These are phyloP conservation scores for Wickerhamiella domercqiae DNA, from an alignment of 805 yeast species.

Conservation along the genomic window DNA sequence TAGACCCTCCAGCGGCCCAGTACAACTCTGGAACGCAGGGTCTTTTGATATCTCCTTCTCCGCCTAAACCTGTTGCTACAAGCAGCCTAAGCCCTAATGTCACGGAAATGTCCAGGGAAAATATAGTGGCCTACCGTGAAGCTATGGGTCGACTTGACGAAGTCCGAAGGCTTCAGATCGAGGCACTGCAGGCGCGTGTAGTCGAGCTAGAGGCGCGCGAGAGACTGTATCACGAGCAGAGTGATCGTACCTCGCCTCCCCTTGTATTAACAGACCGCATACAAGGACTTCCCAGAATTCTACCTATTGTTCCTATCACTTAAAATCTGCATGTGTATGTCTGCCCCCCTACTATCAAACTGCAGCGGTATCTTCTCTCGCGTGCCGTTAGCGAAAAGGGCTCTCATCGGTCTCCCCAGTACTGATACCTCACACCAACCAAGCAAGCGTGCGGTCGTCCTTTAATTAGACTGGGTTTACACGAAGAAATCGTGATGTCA, in stretches of 20 bases:
- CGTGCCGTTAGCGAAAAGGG: conserved; percentile 22
- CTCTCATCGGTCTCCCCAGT: conserved; percentile 8
- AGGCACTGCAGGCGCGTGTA: conserved; percentile 3
- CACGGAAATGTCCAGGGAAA: neutral
- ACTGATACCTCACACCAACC: conserved; percentile 6
- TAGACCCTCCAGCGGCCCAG: too few species aligned
- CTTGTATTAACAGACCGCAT: neutral
- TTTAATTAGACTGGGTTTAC: too few species aligned
- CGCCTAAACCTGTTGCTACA: neutral
- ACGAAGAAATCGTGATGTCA: too few species aligned
- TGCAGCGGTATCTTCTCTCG: conserved; percentile 16
- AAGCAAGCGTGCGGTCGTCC: too few species aligned
- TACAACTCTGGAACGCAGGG: too few species aligned
- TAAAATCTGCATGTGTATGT: conserved; percentile 7
- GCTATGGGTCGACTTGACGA: conserved; percentile 10
- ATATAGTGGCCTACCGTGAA: conserved; percentile 5
- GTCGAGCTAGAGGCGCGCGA: conserved; percentile 5
- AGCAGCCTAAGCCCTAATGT: neutral
- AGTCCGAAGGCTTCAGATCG: conserved; percentile 5
- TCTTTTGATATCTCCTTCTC: neutral
- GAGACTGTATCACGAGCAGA: neutral
- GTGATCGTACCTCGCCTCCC: conserved; percentile 2
- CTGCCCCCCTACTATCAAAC: conserved; percentile 21
- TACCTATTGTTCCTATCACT: conserved; percentile 1
- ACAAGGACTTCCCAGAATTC: conserved; percentile 4